Percentiles rank a stretch among this genome's conserved stretches.
Conservation (phyloP, 148 eudicot species). For the Limonium bicolor region DNA sequence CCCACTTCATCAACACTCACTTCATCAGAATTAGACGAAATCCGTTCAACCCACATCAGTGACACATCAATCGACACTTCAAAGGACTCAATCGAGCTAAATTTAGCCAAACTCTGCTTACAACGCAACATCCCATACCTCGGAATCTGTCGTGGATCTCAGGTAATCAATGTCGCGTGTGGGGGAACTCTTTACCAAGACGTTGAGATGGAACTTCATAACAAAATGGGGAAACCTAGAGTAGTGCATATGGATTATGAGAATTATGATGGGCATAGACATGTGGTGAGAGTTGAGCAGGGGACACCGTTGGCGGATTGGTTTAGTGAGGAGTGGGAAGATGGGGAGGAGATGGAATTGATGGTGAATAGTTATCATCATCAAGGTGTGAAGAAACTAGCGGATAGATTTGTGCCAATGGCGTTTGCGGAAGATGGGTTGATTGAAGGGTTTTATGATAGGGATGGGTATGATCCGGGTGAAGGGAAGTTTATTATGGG, state of each 20-base stretch:
- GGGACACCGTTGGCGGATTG: neutral
- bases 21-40: constrained; percentile 8
- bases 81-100: neutral
- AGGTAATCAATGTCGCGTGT: neutral
- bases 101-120: neutral
- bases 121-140: neutral
- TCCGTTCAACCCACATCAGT: neutral
- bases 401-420: constrained; percentile 68
- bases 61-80: neutral
- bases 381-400: constrained; percentile 72
- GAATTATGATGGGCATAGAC: neutral
- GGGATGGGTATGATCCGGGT: constrained; percentile 52
- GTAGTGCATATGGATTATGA: constrained; percentile 18
- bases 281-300: neutral
- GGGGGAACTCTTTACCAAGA: neutral
- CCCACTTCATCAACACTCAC: constrained; percentile 16
- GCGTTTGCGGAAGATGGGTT: constrained; percentile 65
- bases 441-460: constrained; percentile 76
- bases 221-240: neutral
- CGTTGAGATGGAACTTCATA: neutral
- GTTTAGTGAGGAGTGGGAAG: constrained; percentile 16
- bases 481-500: constrained; percentile 83
- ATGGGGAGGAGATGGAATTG: constrained; percentile 24
- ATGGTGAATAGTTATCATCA: constrained; percentile 82
- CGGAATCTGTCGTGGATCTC: neutral